phyloP scores from a whole-genome alignment of 176 grass and related monocot species.

The Guadua angustifolia region DNA sequence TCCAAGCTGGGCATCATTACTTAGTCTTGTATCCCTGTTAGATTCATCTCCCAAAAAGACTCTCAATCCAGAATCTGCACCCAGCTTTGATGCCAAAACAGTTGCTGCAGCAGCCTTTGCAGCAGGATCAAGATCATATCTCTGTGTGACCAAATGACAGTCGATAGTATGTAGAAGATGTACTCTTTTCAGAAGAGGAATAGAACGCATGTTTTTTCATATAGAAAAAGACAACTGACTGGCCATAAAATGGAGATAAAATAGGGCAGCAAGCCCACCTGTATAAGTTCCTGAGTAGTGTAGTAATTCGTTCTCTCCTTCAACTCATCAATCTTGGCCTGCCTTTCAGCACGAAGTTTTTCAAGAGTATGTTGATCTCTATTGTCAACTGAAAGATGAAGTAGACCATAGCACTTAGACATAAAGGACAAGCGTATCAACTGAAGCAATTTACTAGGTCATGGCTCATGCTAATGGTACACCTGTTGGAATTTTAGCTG shows the following conservation, averaged over 20 bases:
- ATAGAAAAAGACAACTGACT: not conserved
- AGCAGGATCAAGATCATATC: slow-evolving; percentile 93
- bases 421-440: not conserved
- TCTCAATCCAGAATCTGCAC: slow-evolving; percentile 83
- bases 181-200: not conserved
- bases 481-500: not conserved
- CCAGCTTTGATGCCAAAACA: slow-evolving; percentile 88
- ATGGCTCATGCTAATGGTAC: not conserved
- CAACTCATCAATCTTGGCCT: slow-evolving; percentile 84
- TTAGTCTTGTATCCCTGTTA: slow-evolving; percentile 32
- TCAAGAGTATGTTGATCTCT: slow-evolving; percentile 82
- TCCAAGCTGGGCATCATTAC: slow-evolving; percentile 41
- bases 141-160: slow-evolving; percentile 51
- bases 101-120: slow-evolving; percentile 88
- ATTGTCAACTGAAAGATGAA: slow-evolving; percentile 61
- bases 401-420: slow-evolving; percentile 21
- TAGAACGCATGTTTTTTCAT: not conserved
- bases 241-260: not conserved
- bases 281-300: slow-evolving; percentile 90
- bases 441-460: not conserved
- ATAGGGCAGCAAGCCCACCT: slow-evolving; percentile 46
- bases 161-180: slow-evolving; percentile 26
- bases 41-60: slow-evolving; percentile 70
- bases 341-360: slow-evolving; percentile 81
- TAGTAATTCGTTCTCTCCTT: slow-evolving; percentile 98